Base-by-base conservation (phyloP, 768 basidiomycete species). In the Mycena indigotica region DNA sequence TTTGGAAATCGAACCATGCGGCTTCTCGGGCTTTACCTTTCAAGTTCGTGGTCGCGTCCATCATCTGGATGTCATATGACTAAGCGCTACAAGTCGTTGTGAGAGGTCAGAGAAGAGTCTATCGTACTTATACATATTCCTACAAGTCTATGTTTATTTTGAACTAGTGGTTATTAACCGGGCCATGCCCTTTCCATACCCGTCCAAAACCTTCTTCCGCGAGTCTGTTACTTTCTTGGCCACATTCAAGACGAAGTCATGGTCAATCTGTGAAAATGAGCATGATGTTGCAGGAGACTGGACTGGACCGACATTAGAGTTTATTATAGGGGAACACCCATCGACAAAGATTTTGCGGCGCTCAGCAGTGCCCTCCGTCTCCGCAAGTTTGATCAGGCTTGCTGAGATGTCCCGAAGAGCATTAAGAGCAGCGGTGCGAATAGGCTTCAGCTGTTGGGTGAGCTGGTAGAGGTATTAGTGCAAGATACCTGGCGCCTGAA, bases 1-100 rank as follows among this genome's bases (percentile, higher is more conserved):
- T 44, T 57, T 81, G 75, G 39, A 87, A 78, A 60, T 91, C 86
- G 88, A 88, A 91, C 89, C 89, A 91, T 26, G 82, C 82, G 26
- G 84, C 77, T 61, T 83, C 82, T 56, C 73, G 81, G 24, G 64
- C 73, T 69, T 85, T 88, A 23, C 81, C 81, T 65, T 86, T 87
- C n/a, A n/a, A n/a, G n/a, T n/a, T n/a, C n/a, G n/a, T n/a, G 45
- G 77, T 71, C 17, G 32, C 32, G 32, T 35, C 32, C 32, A 35
- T 8, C 32, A 17, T 17, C 32, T 35, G 8, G 32, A 17, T 35
- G 32, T 35, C 32, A 35, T 17, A 35, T 8, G 32, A 8, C 10
- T 8, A 8, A 35, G 32, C 17, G 32, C 32, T n/a, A n/a, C n/a
- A n/a, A n/a, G n/a, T n/a, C n/a, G n/a, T n/a, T n/a, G n/a, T n/a